phyloP scores from a whole-genome alignment of 768 basidiomycete species.

The Sporobolomyces roseus region DNA sequence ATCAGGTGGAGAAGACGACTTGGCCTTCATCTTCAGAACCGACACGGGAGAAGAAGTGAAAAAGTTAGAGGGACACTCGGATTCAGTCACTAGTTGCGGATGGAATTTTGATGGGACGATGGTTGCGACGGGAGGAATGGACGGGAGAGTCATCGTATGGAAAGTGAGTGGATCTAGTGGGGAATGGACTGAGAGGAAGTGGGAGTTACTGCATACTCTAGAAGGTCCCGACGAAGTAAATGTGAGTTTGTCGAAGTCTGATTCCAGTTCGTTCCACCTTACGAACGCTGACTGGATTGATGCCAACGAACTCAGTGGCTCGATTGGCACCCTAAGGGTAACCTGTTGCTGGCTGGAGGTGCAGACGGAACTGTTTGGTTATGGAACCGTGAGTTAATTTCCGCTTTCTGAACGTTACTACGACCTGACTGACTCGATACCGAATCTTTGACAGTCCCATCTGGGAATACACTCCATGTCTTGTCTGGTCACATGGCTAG shows the following conservation, averaged over 20 bases:
- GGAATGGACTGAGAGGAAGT: constrained; percentile 67
- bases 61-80: constrained; percentile 84
- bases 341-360: constrained; percentile 80
- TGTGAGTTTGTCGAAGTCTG: constrained; percentile 60
- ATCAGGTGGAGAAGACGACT: constrained; percentile 92
- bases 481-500: constrained; percentile 83
- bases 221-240: constrained; percentile 94
- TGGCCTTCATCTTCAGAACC: constrained; percentile 89
- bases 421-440: neutral
- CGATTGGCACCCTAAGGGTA: constrained; percentile 92
- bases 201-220: constrained; percentile 92
- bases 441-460: constrained; percentile 63
- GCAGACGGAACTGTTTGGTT: constrained; percentile 94
- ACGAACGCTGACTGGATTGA: too few species aligned
- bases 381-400: constrained; percentile 75
- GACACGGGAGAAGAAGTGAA: constrained; percentile 73
- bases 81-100: constrained; percentile 73
- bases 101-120: constrained; percentile 89
- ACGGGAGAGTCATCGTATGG: constrained; percentile 91
- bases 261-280: too few species aligned
- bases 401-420: neutral
- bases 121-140: constrained; percentile 96
- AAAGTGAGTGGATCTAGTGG: constrained; percentile 54
- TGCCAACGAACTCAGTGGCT: too few species aligned
- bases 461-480: constrained; percentile 91